phyloP scores from a whole-genome alignment of 345 rosid species.

The Acer saccharum region DNA sequence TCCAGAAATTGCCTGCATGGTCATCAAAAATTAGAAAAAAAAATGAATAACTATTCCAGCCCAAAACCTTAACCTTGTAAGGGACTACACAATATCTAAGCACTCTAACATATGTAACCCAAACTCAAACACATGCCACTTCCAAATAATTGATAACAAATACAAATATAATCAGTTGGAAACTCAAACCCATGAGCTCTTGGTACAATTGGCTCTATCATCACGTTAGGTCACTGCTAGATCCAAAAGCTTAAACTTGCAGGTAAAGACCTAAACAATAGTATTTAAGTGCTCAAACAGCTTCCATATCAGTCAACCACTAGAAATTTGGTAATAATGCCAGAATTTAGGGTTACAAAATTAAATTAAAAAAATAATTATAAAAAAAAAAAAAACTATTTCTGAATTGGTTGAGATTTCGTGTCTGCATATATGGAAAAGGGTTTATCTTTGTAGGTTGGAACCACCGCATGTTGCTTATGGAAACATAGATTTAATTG shows the following conservation, averaged over 20 bases:
- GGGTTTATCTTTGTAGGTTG: not conserved
- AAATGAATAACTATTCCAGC: not conserved
- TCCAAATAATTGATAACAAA: not conserved
- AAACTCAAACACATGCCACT: not conserved
- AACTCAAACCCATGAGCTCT: not conserved
- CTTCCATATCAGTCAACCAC: not conserved
- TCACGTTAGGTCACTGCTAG: not conserved
- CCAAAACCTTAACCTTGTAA: not conserved
- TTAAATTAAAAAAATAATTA: too few species aligned
- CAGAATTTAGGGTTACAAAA: not conserved
- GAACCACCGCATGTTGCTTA: not conserved
- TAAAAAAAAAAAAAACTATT: not conserved
- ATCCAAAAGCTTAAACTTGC: not conserved
- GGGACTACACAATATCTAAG: not conserved
- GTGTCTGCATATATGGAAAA: not conserved
- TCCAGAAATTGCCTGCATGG: constrained; percentile 33
- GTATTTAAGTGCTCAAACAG: not conserved
- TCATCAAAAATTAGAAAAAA: constrained; percentile 11
- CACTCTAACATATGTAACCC: not conserved
- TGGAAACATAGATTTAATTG: not conserved
- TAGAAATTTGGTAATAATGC: not conserved
- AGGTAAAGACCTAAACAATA: not conserved
- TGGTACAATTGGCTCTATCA: not conserved
- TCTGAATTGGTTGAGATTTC: not conserved
- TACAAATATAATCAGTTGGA: not conserved